Percentiles rank a stretch among this genome's conserved stretches.
Conservation (phyloP, 106 monocot species). For the Phalaenopsis equestris region DNA sequence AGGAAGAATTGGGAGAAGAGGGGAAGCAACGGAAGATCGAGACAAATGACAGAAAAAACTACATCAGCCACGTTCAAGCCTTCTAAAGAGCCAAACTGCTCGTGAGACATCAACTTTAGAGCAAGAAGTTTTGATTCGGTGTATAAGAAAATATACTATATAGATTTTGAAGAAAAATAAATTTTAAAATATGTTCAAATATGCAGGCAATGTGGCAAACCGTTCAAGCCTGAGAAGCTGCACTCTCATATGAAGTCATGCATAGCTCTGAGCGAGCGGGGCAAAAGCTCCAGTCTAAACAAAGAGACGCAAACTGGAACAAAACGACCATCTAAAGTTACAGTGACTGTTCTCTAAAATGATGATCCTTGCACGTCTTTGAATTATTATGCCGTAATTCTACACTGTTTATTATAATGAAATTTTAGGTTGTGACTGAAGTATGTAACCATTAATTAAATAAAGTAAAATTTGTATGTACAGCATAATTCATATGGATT, state of each 20-base stretch:
- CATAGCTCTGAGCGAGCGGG: background rate
- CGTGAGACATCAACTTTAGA: background rate
- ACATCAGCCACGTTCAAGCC: background rate
- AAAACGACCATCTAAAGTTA: background rate
- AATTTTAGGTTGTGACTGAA: no score
- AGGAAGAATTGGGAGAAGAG: constrained; percentile 3
- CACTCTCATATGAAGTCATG: constrained; percentile 8
- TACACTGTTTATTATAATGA: no score
- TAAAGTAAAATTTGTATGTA: no score
- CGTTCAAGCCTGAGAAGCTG: constrained; percentile 12
- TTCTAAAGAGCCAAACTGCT: constrained; percentile 3
- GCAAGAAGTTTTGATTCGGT: background rate
- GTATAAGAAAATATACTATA: background rate
- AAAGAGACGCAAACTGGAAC: background rate
- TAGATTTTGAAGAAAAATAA: background rate
- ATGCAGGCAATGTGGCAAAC: constrained; percentile 9
- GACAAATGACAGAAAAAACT: background rate
- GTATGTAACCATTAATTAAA: no score
- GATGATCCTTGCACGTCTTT: no score
- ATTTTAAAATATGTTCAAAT: background rate
- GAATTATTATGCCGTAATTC: no score
- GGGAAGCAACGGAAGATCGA: background rate
- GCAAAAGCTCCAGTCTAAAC: background rate
- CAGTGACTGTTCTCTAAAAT: constrained; percentile 1
- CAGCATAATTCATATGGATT: no score